phyloP scores from a whole-genome alignment of 805 yeast species.

The Spathaspora gorwiae region DNA sequence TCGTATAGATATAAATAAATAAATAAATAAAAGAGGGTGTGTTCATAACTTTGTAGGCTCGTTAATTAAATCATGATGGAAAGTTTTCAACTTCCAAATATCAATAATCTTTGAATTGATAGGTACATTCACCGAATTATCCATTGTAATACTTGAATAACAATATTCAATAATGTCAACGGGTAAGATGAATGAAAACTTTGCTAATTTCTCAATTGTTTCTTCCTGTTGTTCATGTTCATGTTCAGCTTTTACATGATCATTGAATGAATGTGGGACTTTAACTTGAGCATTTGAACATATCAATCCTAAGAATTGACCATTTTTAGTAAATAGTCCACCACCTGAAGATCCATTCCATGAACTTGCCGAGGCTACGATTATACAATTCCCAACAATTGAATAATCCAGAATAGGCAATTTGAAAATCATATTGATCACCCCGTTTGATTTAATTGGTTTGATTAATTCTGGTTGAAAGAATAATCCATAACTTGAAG shows the following conservation, averaged over 20 bases:
- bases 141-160: constrained; percentile 7
- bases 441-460: constrained; percentile 35
- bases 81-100: constrained; percentile 20
- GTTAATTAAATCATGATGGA: constrained; percentile 17
- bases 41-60: constrained; percentile 17
- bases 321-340: constrained; percentile 25
- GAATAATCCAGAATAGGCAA: constrained; percentile 2
- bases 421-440: constrained; percentile 15
- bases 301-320: constrained; percentile 36
- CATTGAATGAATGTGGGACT: constrained; percentile 10
- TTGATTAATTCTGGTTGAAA: constrained; percentile 12
- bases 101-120: constrained; percentile 13
- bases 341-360: constrained; percentile 54
- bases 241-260: constrained; percentile 1
- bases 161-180: constrained; percentile 25
- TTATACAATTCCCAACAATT: constrained; percentile 13
- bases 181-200: constrained; percentile 30
- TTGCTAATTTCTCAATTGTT: constrained; percentile 25
- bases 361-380: constrained; percentile 39
- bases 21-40: neutral
- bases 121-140: neutral
- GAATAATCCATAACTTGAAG: constrained; percentile 41
- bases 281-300: constrained; percentile 41
- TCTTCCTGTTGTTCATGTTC: constrained; percentile 2
- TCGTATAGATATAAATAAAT: neutral